Evolutionary conservation across 441 rosid genomes (phyloP).

Genomic region (Populus hybrid): DNA sequence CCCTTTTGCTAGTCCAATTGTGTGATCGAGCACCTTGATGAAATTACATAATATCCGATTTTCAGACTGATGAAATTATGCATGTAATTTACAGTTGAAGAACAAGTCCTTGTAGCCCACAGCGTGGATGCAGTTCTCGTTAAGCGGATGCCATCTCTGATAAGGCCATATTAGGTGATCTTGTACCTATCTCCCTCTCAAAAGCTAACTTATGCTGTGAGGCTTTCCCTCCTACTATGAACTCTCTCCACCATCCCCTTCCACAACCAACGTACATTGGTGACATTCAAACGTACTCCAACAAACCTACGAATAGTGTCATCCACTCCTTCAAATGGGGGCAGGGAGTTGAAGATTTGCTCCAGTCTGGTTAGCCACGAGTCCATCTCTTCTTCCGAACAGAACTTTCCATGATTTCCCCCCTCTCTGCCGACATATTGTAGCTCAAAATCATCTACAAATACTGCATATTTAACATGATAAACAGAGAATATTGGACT

Average conservation of each 20-base stretch:
- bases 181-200: too few relatives aligned
- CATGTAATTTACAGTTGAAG: too few relatives aligned
- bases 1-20: constrained; percentile 8
- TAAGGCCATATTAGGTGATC: constrained; percentile 31
- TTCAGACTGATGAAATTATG: neutral
- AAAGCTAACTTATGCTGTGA: too few relatives aligned
- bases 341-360: constrained; percentile 39
- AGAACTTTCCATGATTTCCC: constrained; percentile 59
- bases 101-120: neutral
- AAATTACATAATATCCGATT: neutral
- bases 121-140: too few relatives aligned
- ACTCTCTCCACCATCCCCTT: too few relatives aligned
- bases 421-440: constrained; percentile 43
- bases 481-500: too few relatives aligned
- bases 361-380: constrained; percentile 33
- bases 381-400: constrained; percentile 62
- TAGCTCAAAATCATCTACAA: neutral
- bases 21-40: constrained; percentile 48
- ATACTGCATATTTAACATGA: neutral
- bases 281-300: constrained; percentile 48
- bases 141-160: constrained; percentile 39
- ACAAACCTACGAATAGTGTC: constrained; percentile 35
- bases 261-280: constrained; percentile 26
- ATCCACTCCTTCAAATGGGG: constrained; percentile 36
- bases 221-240: too few relatives aligned